A percentile compares a stretch with the other conserved stretches of the same genome.
phyloP scores from a whole-genome alignment of 768 basidiomycete species.

The Cystofilobasidium bisporidii region DNA sequence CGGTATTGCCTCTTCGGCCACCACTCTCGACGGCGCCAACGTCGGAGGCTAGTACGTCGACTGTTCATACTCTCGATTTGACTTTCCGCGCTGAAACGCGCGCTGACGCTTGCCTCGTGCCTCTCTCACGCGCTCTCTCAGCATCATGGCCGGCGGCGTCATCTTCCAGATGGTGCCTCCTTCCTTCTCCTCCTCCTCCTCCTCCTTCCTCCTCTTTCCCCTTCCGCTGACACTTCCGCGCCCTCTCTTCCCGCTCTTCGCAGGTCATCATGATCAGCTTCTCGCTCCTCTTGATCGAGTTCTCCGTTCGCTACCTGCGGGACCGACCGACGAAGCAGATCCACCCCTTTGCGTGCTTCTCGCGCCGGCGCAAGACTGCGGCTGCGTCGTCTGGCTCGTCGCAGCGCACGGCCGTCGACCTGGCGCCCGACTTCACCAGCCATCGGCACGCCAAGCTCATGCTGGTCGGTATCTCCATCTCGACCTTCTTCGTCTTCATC shows the following conservation, averaged over 20 bases:
- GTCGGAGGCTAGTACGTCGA: background rate
- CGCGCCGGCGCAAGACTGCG: background rate
- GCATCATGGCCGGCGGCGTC: slow-evolving; percentile 23
- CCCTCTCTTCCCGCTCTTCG: background rate
- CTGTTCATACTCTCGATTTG: no score
- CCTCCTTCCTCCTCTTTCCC: no score
- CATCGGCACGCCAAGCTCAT: background rate
- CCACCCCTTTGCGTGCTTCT: background rate
- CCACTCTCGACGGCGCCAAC: background rate
- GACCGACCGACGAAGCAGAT: slow-evolving; percentile 29
- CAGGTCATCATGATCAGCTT: slow-evolving; percentile 45
- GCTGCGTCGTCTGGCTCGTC: background rate
- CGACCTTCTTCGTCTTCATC: slow-evolving; percentile 14
- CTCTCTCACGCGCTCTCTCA: no score
- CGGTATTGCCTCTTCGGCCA: slow-evolving; percentile 45
- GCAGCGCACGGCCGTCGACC: background rate
- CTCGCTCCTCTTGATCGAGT: slow-evolving; percentile 45
- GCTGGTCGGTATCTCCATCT: background rate
- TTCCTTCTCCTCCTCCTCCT: no score
- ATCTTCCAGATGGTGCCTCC: slow-evolving; percentile 28
- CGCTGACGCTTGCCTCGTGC: no score
- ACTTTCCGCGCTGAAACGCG: background rate
- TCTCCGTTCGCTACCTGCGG: slow-evolving; percentile 43
- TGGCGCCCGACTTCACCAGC: background rate
- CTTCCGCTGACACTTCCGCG: no score